phyloP scores from a whole-genome alignment of 805 yeast species.

The Kuraishia ogatae region DNA sequence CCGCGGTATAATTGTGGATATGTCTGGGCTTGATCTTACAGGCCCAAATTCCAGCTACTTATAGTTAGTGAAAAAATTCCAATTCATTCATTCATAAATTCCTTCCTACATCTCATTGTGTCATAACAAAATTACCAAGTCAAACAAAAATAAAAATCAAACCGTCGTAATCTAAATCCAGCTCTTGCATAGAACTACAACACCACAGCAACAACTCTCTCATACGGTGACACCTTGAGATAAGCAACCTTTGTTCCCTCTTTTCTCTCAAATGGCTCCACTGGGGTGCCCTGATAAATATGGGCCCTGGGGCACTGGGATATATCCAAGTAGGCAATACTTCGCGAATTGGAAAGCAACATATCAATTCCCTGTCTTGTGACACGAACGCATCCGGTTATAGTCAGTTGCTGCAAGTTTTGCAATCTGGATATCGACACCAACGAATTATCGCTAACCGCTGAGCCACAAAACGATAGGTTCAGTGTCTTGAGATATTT shows the following conservation, averaged over 20 bases:
- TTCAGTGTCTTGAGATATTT: constrained; percentile 43
- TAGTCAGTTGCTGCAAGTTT: constrained; percentile 35
- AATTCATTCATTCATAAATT: neutral
- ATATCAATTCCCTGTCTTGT: constrained; percentile 74
- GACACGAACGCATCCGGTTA: constrained; percentile 69
- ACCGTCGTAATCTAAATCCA: neutral
- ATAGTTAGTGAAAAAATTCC: neutral
- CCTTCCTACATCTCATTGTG: neutral
- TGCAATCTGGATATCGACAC: constrained; percentile 50
- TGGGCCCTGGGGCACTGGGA: constrained; percentile 70
- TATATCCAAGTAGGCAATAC: constrained; percentile 45
- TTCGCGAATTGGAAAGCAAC: constrained; percentile 44
- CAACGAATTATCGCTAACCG: constrained; percentile 66
- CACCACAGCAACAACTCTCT: constrained; percentile 49
- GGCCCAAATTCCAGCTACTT: too few species aligned
- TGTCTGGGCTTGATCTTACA: too few species aligned
- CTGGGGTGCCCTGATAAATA: constrained; percentile 51
- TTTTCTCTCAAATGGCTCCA: constrained; percentile 41
- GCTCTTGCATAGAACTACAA: constrained; percentile 20
- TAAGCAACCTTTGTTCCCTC: constrained; percentile 49
- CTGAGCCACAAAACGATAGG: constrained; percentile 69
- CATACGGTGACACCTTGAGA: constrained; percentile 39
- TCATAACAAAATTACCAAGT: neutral
- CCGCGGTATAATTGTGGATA: too few species aligned
- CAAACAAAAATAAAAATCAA: constrained; percentile 3